Percentiles rank a stretch among this genome's conserved stretches.
Conservation (phyloP, 2,329 filamentous ascomycete species). For the Aspergillus aculeatinus region DNA sequence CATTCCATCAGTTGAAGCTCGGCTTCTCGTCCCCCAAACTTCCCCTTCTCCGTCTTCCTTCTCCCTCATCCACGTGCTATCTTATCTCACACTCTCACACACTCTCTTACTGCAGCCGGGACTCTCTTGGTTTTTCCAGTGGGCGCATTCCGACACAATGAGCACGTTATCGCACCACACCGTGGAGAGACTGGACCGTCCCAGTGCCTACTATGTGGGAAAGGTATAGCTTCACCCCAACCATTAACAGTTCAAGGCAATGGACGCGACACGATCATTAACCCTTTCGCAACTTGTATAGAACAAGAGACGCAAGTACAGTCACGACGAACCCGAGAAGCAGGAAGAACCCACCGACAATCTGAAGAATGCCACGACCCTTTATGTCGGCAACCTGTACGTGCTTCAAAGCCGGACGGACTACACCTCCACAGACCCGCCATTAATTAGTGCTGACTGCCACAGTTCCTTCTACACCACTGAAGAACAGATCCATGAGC, state of each 20-base stretch:
- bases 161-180: conserved; percentile 51
- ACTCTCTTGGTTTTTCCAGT: background rate
- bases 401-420: conserved; percentile 30
- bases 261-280: conserved; percentile 5
- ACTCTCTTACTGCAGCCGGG: background rate
- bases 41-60: conserved; percentile 6
- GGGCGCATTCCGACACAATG: conserved; percentile 23
- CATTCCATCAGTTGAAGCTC: conserved; percentile 16
- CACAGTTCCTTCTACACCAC: conserved; percentile 92
- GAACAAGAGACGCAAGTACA: conserved; percentile 70
- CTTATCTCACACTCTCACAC: background rate
- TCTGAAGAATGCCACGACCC: conserved; percentile 81
- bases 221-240: conserved; percentile 56
- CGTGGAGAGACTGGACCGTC: conserved; percentile 87
- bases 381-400: conserved; percentile 95
- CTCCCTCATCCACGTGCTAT: background rate
- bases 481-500: conserved; percentile 97
- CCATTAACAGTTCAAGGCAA: background rate
- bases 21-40: background rate
- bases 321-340: conserved; percentile 59
- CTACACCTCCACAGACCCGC: background rate
- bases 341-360: conserved; percentile 70
- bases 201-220: conserved; percentile 87
- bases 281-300: conserved; percentile 34
- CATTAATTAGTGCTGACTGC: conserved; percentile 9